Evolutionary conservation across 1,284 basidiomycete genomes (phyloP), one percentile per base, ranked within the genome.

Genomic region (Boletellus deceptivus): DNA sequence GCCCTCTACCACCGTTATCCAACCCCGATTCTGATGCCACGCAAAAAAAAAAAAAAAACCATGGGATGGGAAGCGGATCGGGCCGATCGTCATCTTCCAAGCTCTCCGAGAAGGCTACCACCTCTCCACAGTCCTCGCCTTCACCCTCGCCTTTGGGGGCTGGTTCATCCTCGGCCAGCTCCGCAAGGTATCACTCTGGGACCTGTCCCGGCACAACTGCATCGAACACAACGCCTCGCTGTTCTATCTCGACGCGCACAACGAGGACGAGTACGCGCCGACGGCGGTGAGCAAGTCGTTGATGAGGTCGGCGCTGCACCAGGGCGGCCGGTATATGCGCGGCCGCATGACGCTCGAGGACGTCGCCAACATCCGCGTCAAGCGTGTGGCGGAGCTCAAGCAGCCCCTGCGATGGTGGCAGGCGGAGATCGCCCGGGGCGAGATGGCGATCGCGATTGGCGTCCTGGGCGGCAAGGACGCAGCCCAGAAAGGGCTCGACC

Each of bases 361-460:
- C 52, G 70, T 80, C 7, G 78, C 75, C 6, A 68, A 70, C 24
- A 72, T 75, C 14, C 72, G 81, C 2, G 59, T 75, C 6, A 70
- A 76, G 40, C 64, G 80, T 18, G 78, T 82, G 56, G 67, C 59
- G 31, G 59, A 67, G 17, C 72, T 70, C 9, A 3, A 20, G 0
- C 56, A 57, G 1, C 70, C 70, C 0, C 62, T 86, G 24, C 70
- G 70, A 43, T 38, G 47, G 8, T 24, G 78, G 35, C 81, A 82
- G 55, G 69, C 73, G 0, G 75, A 78, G 59, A 77, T 87, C 49
- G 79, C 84, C 6, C 73, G 80, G 18, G 84, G 85, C n/a, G 85
- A 87, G 63, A 75, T 83, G 65, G 82, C 76, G 0, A 73, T 87
- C 47, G 79, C 83, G 5, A 63, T 84, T n/a, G 75, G 78, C 1